Evolutionary conservation across 2,329 filamentous ascomycete species (phyloP), one percentile per base, ranked within the genome.

Genomic region (Scedosporium boydii): DNA sequence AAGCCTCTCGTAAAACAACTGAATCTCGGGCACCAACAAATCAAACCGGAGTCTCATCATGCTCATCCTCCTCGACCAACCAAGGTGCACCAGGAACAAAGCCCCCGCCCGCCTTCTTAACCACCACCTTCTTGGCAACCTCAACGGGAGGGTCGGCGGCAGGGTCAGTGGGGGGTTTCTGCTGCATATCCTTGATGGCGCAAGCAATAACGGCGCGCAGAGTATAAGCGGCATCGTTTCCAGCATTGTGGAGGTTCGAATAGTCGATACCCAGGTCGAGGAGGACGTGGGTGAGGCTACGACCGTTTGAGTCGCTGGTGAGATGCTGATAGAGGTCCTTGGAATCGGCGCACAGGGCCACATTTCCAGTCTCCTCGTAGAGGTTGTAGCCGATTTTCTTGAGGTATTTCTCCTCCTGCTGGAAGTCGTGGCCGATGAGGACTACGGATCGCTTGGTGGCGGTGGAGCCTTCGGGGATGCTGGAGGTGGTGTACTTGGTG

Each of bases 211-310:
- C 83, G 6, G 86, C 88, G 65, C 87, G 86, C 65, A 96, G 74
- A 0, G 91, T 93, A 71, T 89, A 95, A 1, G 86, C 82, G 0
- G 92, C 91, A 70, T 96, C 92, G 66, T 96, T 96, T 1, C 92
- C 87, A 0, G 87, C 92, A 69, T 96, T 96, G 73, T 96, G 92
- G n/a, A 93, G 78, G 67, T 89, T 80, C 73, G 78, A 83, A 51
- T 79, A 83, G 0, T 75, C 68, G 7, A 96, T 82, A 2, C 82
- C 82, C 29, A 96, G 77, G 5, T 87, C 80, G 5, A 73, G 69
- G 26, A 96, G 81, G 14, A 96, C 79, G 5, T 68, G 76, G 0
- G 76, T 76, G 1, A 98, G 80, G 1, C 81, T 82, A 14, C 81
- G 80, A 3, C 78, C 71, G 2, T 88, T 77, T 0, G 70, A 68